Base-by-base conservation (phyloP, 352 stramenopile genomes). In the Phytophthora fragariaefolia region DNA sequence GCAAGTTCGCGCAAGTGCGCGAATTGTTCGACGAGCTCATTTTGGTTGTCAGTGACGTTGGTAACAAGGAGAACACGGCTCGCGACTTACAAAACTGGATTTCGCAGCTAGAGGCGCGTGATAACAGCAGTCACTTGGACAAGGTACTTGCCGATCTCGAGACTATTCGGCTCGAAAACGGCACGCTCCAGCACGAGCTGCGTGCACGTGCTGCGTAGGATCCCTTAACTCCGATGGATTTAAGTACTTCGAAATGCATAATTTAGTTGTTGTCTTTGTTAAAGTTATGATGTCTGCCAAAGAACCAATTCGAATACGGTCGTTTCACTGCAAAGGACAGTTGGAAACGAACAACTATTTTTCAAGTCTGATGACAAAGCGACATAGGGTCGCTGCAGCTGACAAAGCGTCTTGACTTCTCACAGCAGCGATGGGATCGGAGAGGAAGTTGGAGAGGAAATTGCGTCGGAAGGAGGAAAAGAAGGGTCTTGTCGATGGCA, bases 1-100 rank as follows among this genome's bases (percentile, higher is more conserved):
- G 87, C 48, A 89, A 92, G 58, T 94, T 97, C 58, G 86, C 83
- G 1, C 71, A 87, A 36, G 79, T 97, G 23, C 81, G 89, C 8
- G 82, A 95, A 59, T 63, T 95, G 28, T 97, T 96, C 50, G 89
- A 97, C 45, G 79, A 93, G 58, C 73, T 96, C 13, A 83, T 97
- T 34, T 8, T 76, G 22, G 75, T 87, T 23, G 63, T 92, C 5
- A 69, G 73, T 1, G 82, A 93, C 32, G 79, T 90, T 6, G 89
- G 90, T 6, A 91, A 90, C 58, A 88, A 87, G 51, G 89, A 96
- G 24, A 95, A 95, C 52, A 61, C 76, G 8, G 67, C 76, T 10
- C 82, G 89, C 4, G 90, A 96, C 58, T 57, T 96, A 23, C 80
- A 91, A 26, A 95, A 90, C 40, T 96, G 89, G 86, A 92, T 94